Conservation (phyloP, 108 stramenopile species). For the Cyclostephanos invisitatus region DNA sequence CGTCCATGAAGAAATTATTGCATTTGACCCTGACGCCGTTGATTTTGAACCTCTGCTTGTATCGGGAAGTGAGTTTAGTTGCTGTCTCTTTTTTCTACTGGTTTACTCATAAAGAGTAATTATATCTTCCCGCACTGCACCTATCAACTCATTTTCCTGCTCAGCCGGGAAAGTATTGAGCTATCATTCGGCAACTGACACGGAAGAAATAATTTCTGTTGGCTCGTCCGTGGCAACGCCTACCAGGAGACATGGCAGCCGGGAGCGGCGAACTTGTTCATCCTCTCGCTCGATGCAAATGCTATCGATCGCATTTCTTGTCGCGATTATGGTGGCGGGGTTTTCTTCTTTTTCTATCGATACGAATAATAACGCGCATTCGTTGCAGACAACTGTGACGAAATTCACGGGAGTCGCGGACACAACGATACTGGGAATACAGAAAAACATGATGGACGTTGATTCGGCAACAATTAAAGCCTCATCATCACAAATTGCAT, state of each 20-base stretch:
- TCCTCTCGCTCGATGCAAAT: background rate
- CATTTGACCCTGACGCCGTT: conserved; percentile 22
- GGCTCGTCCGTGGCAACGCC: conserved; percentile 7
- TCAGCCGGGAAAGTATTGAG: conserved; percentile 28
- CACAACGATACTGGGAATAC: background rate
- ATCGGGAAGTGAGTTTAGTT: conserved; percentile 10
- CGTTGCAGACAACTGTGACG: conserved; percentile 19
- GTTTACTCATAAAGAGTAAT: background rate
- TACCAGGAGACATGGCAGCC: background rate
- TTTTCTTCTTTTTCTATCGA: conserved; percentile 14
- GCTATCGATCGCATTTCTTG: background rate
- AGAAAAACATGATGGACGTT: conserved; percentile 10
- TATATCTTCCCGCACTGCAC: background rate
- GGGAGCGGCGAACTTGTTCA: background rate
- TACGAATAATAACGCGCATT: conserved; percentile 5
- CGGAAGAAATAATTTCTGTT: conserved; percentile 9
- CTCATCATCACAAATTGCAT: conserved; percentile 2
- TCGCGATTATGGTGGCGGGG: conserved; percentile 2
- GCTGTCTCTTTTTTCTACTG: background rate
- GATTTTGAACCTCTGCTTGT: conserved; percentile 37
- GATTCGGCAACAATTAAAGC: conserved; percentile 4
- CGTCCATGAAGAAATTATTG: conserved; percentile 11
- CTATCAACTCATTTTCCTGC: background rate
- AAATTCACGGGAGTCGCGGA: conserved; percentile 5
- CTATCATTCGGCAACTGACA: conserved; percentile 24